phyloP scores from a whole-genome alignment of 148 eudicot species.

The Cornus suecica region DNA sequence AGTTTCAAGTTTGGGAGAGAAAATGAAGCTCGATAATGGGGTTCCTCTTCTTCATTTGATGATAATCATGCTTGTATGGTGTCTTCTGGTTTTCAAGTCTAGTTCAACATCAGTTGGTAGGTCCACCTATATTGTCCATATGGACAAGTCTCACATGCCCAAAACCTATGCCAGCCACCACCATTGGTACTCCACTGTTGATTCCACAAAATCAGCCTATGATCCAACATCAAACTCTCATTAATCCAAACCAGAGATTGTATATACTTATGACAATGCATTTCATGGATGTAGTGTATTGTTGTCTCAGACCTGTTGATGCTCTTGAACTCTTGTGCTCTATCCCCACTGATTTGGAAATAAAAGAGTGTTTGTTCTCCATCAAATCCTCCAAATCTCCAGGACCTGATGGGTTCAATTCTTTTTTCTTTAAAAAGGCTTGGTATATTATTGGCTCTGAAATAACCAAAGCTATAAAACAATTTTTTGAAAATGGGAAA shows the following conservation, averaged over 20 bases:
- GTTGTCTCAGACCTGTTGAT: too few species aligned
- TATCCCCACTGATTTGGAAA: too few species aligned
- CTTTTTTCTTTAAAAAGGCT: too few species aligned
- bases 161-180: constrained; percentile 21
- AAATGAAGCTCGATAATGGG: background rate
- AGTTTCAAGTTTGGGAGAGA: background rate
- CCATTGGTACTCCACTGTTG: constrained; percentile 41
- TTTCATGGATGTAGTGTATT: constrained; percentile 57
- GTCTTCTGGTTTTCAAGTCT: background rate
- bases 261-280: constrained; percentile 47
- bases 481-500: too few species aligned
- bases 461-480: too few species aligned
- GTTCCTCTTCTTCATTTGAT: background rate
- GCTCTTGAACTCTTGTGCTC: too few species aligned
- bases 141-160: constrained; percentile 44
- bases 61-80: background rate
- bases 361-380: too few species aligned
- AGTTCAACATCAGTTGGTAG: constrained; percentile 13
- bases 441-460: too few species aligned
- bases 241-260: constrained; percentile 17
- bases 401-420: too few species aligned
- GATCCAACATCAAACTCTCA: background rate
- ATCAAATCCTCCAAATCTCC: too few species aligned
- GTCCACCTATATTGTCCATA: constrained; percentile 35
- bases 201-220: constrained; percentile 20